Conservation (phyloP, 1,139 yeast genomes). For the Keqinozyma sinolaborantium region DNA sequence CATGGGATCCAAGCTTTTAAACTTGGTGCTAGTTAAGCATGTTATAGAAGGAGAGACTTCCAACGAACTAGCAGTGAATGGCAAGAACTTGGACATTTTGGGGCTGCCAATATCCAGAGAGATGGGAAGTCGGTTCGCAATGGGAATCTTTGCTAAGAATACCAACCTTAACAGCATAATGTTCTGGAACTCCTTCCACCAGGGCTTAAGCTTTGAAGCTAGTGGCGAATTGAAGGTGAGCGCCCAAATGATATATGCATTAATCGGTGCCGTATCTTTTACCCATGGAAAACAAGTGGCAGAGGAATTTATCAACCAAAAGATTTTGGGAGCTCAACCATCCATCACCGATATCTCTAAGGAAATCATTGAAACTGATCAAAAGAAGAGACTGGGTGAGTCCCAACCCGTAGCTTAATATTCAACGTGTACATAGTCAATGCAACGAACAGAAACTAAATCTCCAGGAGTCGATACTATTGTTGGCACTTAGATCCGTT, state of each 20-base stretch:
- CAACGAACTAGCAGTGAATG: slow-evolving; percentile 42
- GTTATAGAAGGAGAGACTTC: slow-evolving; percentile 31
- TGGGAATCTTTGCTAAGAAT: slow-evolving; percentile 51
- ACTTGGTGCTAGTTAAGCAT: slow-evolving; percentile 53
- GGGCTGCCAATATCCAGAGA: slow-evolving; percentile 55
- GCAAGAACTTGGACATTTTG: slow-evolving; percentile 59
- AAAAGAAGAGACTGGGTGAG: neutral
- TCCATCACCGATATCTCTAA: slow-evolving; percentile 11
- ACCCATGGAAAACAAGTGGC: slow-evolving; percentile 63
- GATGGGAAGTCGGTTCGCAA: slow-evolving; percentile 45
- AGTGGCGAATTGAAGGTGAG: slow-evolving; percentile 57
- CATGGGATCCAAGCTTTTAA: slow-evolving; percentile 73
- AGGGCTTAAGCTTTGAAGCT: slow-evolving; percentile 47
- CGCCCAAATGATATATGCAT: slow-evolving; percentile 69
- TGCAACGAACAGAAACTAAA: neutral
- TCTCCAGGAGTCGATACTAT: too few species aligned
- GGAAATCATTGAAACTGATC: slow-evolving; percentile 8
- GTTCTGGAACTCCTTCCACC: slow-evolving; percentile 71
- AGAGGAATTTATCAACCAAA: slow-evolving; percentile 52
- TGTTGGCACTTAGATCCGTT: too few species aligned
- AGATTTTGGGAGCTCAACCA: slow-evolving; percentile 12
- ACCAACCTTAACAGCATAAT: slow-evolving; percentile 50
- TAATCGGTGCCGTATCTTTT: slow-evolving; percentile 76
- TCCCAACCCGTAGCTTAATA: neutral
- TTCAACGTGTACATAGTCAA: slow-evolving; percentile 3